These are phyloP conservation scores for Tephrocybe sp. DNA, from an alignment of 768 basidiomycete genomes.

Conservation along the genomic window DNA sequence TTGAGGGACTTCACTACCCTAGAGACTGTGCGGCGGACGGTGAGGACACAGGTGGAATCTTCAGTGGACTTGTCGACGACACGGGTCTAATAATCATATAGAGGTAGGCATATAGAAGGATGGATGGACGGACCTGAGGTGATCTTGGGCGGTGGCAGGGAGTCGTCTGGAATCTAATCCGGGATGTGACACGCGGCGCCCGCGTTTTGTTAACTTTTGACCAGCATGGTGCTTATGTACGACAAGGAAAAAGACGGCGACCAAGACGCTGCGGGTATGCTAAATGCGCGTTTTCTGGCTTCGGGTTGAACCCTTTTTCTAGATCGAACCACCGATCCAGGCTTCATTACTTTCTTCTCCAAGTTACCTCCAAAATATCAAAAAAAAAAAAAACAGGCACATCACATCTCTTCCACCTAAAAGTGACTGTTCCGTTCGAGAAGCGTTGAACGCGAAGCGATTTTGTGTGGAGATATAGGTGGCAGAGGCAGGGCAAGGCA, in stretches of 20 bases:
- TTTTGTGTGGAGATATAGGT: slow-evolving; percentile 91
- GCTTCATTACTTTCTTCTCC: slow-evolving; percentile 73
- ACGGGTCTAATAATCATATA: no score
- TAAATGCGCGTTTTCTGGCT: background rate
- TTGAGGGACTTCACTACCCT: no score
- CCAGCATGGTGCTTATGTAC: slow-evolving; percentile 59
- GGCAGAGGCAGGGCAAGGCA: slow-evolving; percentile 70
- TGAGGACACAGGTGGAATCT: no score
- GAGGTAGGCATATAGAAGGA: no score
- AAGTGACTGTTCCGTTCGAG: slow-evolving; percentile 78
- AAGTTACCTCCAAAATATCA: slow-evolving; percentile 65
- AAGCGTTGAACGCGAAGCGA: slow-evolving; percentile 88
- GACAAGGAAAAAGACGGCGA: slow-evolving; percentile 61
- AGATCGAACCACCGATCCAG: slow-evolving; percentile 73
- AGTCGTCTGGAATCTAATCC: no score
- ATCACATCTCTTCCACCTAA: slow-evolving; percentile 86
- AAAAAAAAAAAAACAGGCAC: slow-evolving; percentile 80
- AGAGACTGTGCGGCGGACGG: no score
- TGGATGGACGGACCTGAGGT: no score
- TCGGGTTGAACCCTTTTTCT: background rate
- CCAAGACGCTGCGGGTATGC: slow-evolving; percentile 18
- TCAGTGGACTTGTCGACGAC: no score
- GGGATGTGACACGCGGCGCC: slow-evolving; percentile 18
- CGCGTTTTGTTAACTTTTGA: slow-evolving; percentile 3
- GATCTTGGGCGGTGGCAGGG: no score